A percentile compares a stretch with the other conserved stretches of the same genome.
Conservation (phyloP, 768 basidiomycete species). For the Hydnomerulius pinastri region DNA sequence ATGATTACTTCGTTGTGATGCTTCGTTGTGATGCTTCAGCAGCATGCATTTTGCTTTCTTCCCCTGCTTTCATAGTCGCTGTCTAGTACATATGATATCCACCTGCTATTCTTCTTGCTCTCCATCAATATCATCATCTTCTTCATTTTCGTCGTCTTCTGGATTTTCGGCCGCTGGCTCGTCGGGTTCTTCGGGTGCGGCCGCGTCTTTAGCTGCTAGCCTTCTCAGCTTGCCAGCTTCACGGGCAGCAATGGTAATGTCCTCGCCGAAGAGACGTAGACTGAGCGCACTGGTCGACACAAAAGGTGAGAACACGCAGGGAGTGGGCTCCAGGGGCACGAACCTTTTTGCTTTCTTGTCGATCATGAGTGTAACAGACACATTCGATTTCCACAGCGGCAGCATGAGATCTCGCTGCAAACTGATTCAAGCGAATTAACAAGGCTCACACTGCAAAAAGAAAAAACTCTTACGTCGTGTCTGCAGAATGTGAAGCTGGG, state of each 20-base stretch:
- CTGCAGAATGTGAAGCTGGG: slow-evolving; percentile 50
- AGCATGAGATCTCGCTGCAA: slow-evolving; percentile 79
- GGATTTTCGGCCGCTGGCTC: slow-evolving; percentile 4
- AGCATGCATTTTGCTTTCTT: not conserved
- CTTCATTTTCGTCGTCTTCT: slow-evolving; percentile 6
- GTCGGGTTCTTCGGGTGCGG: not conserved
- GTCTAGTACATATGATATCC: slow-evolving; percentile 14
- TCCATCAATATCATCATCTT: slow-evolving; percentile 9
- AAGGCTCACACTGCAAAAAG: not conserved
- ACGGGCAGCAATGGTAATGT: slow-evolving; percentile 60
- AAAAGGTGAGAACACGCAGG: not conserved
- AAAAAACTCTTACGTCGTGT: slow-evolving; percentile 50
- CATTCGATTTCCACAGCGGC: slow-evolving; percentile 95
- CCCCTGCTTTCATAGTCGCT: not conserved
- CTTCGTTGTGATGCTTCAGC: not conserved
- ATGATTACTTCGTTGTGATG: slow-evolving; percentile 47
- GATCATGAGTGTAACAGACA: slow-evolving; percentile 87
- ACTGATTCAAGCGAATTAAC: slow-evolving; percentile 35
- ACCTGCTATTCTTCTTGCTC: slow-evolving; percentile 13
- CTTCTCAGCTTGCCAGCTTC: slow-evolving; percentile 34
- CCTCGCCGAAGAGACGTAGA: slow-evolving; percentile 79
- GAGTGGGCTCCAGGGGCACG: slow-evolving; percentile 9
- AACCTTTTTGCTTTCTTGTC: slow-evolving; percentile 97
- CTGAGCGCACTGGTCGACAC: slow-evolving; percentile 69
- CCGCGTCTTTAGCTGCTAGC: not conserved